Evolutionary conservation across 768 basidiomycete genomes (phyloP), one percentile per base, ranked within the genome.

Genomic region (Leccinum truebloodii): DNA sequence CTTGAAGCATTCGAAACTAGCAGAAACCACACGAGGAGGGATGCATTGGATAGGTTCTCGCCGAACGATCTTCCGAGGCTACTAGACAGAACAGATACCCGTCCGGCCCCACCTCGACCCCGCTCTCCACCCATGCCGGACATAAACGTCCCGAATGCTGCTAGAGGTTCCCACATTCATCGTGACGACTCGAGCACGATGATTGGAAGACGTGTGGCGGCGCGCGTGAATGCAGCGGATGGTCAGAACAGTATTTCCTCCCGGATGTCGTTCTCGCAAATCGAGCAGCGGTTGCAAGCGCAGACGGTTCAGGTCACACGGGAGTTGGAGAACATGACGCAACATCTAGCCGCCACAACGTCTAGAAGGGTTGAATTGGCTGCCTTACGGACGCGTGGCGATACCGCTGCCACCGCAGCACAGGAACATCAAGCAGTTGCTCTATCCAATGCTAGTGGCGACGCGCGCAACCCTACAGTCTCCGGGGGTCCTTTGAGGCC

Each of bases 141-240:
- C 59, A 39, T 73, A 22, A 22, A 22, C 56, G 24, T 71, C 48
- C 65, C 67, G 54, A 63, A 63, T 52, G n/a, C 55, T 48, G 6
- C 54, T 20, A 62, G 63, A 34, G 59, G 74, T 14, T 18, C 61
- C 48, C 69, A 63, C 41, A 67, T 54, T 35, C 59, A 55, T 48
- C 62, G 59, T 6, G 73, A 76, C n/a, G 73, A 75, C 9, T 61
- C 75, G 16, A 72, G 63, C 10, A 75, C 73, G 4, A 70, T 74
- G 71, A 75, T 76, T 18, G 73, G 73, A 37, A 69, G 75, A 28
- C 73, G 73, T 41, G 73, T 75, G 48, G 71, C 74, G 3, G 75
- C 75, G 3, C 73, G 73, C 57, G 57, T 66, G 20, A 65, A 59
- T 32, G 60, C 65, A 39, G 54, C 70, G 35, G 65, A 72, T 6